These are phyloP conservation scores for Arthrobotrys megalospora DNA, from an alignment of 2,329 filamentous ascomycete genomes.

Conservation along the genomic window DNA sequence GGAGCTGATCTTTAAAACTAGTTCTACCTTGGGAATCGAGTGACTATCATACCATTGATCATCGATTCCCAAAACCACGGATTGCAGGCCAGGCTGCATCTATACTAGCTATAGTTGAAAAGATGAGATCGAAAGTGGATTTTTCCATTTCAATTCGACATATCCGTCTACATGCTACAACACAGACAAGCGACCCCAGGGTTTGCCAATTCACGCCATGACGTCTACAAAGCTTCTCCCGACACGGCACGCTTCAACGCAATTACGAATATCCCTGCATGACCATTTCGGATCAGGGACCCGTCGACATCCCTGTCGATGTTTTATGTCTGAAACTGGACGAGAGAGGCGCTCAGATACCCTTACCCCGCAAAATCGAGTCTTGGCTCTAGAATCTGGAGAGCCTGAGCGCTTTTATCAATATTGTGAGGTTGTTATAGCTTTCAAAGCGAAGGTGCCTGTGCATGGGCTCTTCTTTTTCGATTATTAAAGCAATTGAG, in stretches of 20 bases:
- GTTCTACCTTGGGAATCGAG: constrained; percentile 18
- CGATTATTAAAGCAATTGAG: neutral
- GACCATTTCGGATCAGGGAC: constrained; percentile 44
- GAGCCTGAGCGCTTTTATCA: constrained; percentile 11
- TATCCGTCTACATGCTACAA: neutral
- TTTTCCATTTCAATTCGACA: neutral
- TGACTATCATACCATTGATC: constrained; percentile 15
- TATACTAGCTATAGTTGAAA: no score
- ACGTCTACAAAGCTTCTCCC: no score
- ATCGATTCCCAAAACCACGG: constrained; percentile 16
- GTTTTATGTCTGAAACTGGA: constrained; percentile 57
- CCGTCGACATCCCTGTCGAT: constrained; percentile 34
- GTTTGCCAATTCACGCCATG: no score
- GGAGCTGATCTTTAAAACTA: constrained; percentile 15
- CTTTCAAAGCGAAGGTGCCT: no score
- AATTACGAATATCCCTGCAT: constrained; percentile 4
- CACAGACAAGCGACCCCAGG: neutral
- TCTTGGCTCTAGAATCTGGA: constrained; percentile 21
- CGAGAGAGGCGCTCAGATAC: constrained; percentile 19
- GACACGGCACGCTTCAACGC: constrained; percentile 1
- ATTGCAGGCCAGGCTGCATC: neutral
- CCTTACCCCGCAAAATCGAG: constrained; percentile 43
- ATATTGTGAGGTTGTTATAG: neutral
- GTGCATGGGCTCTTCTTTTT: neutral
- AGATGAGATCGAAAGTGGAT: neutral